Conservation (phyloP, 2,329 filamentous ascomycete species). For the Arthrobotrys entomopaga region DNA sequence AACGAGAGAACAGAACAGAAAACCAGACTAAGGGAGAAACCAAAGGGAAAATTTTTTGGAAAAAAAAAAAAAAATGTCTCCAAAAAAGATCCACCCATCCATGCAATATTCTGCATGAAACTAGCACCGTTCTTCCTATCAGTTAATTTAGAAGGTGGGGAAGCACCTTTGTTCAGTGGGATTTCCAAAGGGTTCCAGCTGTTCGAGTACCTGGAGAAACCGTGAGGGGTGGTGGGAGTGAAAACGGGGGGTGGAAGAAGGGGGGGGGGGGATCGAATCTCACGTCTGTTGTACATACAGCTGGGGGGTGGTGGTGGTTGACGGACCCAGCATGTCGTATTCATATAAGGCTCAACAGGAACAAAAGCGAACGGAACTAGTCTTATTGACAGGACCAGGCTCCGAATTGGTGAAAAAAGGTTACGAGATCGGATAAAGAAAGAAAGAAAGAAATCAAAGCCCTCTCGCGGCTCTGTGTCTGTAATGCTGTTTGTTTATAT, state of each 20-base stretch:
- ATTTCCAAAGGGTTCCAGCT: slow-evolving; percentile 21
- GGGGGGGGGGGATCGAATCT: slow-evolving; percentile 10
- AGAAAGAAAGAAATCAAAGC: not conserved
- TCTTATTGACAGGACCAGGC: no score
- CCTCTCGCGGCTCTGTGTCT: slow-evolving; percentile 23
- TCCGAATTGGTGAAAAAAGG: not conserved
- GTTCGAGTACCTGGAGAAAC: slow-evolving; percentile 35
- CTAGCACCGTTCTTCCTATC: slow-evolving; percentile 55
- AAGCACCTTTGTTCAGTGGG: slow-evolving; percentile 40
- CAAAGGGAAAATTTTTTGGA: slow-evolving; percentile 38
- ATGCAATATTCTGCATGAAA: slow-evolving; percentile 55
- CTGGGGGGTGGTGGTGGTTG: slow-evolving; percentile 13
- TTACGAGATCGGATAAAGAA: slow-evolving; percentile 6
- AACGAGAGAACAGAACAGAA: slow-evolving; percentile 35
- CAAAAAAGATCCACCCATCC: slow-evolving; percentile 54
- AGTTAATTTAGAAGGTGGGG: slow-evolving; percentile 55
- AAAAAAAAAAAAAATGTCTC: slow-evolving; percentile 53
- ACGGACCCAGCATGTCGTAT: not conserved
- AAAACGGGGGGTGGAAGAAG: no score
- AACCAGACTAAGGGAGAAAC: slow-evolving; percentile 21
- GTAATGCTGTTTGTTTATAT: slow-evolving; percentile 21
- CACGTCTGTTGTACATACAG: slow-evolving; percentile 45
- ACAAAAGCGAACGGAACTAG: not conserved
- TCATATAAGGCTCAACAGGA: slow-evolving; percentile 21
- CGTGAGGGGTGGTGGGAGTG: slow-evolving; percentile 34